Evolutionary conservation across 2,329 filamentous ascomycete species (phyloP), one percentile per base, ranked within the genome.

Genomic region (Xylariaceae sp.): DNA sequence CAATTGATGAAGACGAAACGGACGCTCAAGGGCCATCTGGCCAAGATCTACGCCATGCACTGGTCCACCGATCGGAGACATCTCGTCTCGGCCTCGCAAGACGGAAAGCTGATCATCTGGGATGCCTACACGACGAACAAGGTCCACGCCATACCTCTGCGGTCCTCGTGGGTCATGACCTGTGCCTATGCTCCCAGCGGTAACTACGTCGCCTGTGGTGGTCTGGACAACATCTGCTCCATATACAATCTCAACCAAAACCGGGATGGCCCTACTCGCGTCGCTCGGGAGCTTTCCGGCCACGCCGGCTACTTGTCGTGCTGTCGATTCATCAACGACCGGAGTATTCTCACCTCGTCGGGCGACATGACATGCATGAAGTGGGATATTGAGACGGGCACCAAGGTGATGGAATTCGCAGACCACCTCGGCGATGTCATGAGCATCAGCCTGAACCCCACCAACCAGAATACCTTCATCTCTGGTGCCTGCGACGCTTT

Each of bases 321-420:
- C 82, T 96, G 92, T 61, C 83, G 92, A 45, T 98, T 98, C 64
- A 94, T 96, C 70, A 96, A 94, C 61, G 92, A 98, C 67, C 82
- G 92, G 56, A 88, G 87, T 57, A 96, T 98, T 55, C 78, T 98
- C 45, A 98, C 92, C 40, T 96, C 92, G 1, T 98, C 92, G 3
- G 92, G 92, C 44, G 92, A 98, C 59, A 98, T 98, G 92, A 98
- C 92, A 33, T 98, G 92, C 63, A 95, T 96, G 82, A 85, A 96
- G 57, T 98, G 92, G 92, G 92, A 98, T 68, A 90, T 98, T 45
- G 92, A 98, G 66, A 94, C 90, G 1, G 92, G 92, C 37, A 87
- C 89, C 46, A 95, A 95, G 68, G 84, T 94, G 26, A 94, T 89
- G 56, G 92, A 98, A 61, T 98, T 96, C 50, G 92, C 92, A 55